Base-by-base conservation (phyloP, 345 rosid species). In the Lepidium didymum region DNA sequence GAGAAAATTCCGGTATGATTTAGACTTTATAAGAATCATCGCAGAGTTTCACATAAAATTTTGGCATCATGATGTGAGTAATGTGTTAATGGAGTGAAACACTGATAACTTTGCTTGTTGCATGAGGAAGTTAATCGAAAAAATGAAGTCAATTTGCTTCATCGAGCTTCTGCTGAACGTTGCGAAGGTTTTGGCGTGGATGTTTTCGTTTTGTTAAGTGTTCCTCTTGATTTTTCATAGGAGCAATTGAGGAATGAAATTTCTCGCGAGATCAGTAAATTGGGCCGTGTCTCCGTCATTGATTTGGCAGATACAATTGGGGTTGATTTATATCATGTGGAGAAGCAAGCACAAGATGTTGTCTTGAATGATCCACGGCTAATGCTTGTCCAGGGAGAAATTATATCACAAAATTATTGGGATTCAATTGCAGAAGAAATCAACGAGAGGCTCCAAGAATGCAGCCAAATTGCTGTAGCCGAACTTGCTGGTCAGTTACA, bases 371-470 rank as follows among this genome's bases (percentile, higher is more conserved):
- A 83, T 69, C 85, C 87, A 0, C 79, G 68, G 58, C 75, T 94
- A 23, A 81, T 75, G 87, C 74, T 90, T 29, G 82, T 84, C 51
- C 94, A 94, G 61, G 97, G 97, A 69, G 99, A 94, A 70, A 85
- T 90, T 27, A 87, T 94, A 72, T 94, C 97, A n/a, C 86, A 94
- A 68, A 75, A 53, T 14, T 94, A 93, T 66, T 94, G 99, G 99
- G 99, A 94, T 62, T 78, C 82, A 7, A 81, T 85, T 7, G 96
- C 96, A 0, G 99, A 94, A 82, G 99, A 94, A 70, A 85, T 90
- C 64, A 90, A 90, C 15, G 99, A 94, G 82, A 85, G 97, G 81
- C 96, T 90, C 60, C 96, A 90, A 75, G 97, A 94, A 67, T 88
- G 97, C 64, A 88, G 97, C 72, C 99, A 90, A 77, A 87, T 94